phyloP scores from a whole-genome alignment of 768 basidiomycete species.

The Udeniomyces megalosporus region DNA sequence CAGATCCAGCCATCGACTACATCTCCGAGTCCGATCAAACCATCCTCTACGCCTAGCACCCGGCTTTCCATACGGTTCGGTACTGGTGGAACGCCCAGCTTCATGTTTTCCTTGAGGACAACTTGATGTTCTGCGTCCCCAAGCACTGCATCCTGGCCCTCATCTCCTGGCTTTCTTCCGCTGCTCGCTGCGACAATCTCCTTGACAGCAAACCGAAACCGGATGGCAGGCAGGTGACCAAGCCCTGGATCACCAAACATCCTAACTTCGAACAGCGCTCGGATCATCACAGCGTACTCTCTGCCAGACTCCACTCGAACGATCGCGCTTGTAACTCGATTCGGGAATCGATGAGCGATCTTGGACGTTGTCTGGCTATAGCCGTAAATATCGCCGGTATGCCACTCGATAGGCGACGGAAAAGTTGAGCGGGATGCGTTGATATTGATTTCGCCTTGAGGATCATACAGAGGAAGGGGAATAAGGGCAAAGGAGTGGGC shows the following conservation, averaged over 20 bases:
- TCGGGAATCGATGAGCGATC: slow-evolving; percentile 34
- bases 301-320: slow-evolving; percentile 35
- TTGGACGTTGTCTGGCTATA: slow-evolving; percentile 32
- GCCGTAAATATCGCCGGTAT: slow-evolving; percentile 71
- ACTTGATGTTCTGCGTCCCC: no score
- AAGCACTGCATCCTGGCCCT: no score
- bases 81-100: no score
- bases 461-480: no score
- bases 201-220: slow-evolving; percentile 39
- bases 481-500: slow-evolving; percentile 62
- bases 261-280: slow-evolving; percentile 71
- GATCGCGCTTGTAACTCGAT: slow-evolving; percentile 40
- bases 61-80: not conserved
- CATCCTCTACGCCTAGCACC: not conserved
- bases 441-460: no score
- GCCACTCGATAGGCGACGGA: slow-evolving; percentile 39
- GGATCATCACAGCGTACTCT: slow-evolving; percentile 54
- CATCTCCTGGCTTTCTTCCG: not conserved
- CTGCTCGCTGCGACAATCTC: slow-evolving; percentile 31
- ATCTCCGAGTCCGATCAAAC: slow-evolving; percentile 30
- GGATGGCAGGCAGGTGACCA: slow-evolving; percentile 41
- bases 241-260: slow-evolving; percentile 19
- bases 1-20: slow-evolving; percentile 47
- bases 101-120: no score
- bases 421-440: slow-evolving; percentile 13